Evolutionary conservation across 768 basidiomycete genomes (phyloP).

Genomic region (Rubroboletus pulcherrimus): DNA sequence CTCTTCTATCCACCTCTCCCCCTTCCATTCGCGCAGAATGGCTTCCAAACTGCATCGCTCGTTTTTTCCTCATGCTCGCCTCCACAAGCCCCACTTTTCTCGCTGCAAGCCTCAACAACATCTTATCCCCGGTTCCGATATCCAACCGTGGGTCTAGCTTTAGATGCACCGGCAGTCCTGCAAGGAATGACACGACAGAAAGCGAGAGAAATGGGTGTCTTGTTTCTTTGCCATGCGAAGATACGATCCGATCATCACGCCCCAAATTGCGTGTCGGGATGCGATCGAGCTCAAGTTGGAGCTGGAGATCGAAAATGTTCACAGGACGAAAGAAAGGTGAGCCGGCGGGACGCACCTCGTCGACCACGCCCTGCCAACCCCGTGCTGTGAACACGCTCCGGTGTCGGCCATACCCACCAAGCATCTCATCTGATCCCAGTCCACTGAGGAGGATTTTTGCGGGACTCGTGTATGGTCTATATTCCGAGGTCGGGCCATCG

Average conservation of each 20-base stretch:
- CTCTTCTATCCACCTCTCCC: slow-evolving; percentile 49
- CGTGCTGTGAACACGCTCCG: slow-evolving; percentile 63
- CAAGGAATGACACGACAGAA: slow-evolving; percentile 71
- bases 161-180: slow-evolving; percentile 70
- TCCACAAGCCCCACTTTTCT: slow-evolving; percentile 69
- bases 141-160: slow-evolving; percentile 78
- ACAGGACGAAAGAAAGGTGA: not conserved
- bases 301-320: slow-evolving; percentile 39
- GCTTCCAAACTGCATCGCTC: slow-evolving; percentile 97
- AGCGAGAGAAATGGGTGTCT: slow-evolving; percentile 90
- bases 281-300: slow-evolving; percentile 85
- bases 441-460: slow-evolving; percentile 88
- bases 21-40: slow-evolving; percentile 79
- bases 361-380: slow-evolving; percentile 74
- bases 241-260: slow-evolving; percentile 91
- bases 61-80: slow-evolving; percentile 76
- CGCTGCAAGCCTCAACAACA: slow-evolving; percentile 71
- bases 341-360: slow-evolving; percentile 54
- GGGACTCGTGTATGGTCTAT: slow-evolving; percentile 56
- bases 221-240: slow-evolving; percentile 87
- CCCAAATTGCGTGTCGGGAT: slow-evolving; percentile 89
- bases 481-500: slow-evolving; percentile 29
- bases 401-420: slow-evolving; percentile 93
- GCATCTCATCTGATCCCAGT: slow-evolving; percentile 90
- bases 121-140: slow-evolving; percentile 86